Percentiles rank a stretch among this genome's conserved stretches.
Conservation (phyloP, 2,329 filamentous ascomycete genomes). For the Fusarium virguliforme region DNA sequence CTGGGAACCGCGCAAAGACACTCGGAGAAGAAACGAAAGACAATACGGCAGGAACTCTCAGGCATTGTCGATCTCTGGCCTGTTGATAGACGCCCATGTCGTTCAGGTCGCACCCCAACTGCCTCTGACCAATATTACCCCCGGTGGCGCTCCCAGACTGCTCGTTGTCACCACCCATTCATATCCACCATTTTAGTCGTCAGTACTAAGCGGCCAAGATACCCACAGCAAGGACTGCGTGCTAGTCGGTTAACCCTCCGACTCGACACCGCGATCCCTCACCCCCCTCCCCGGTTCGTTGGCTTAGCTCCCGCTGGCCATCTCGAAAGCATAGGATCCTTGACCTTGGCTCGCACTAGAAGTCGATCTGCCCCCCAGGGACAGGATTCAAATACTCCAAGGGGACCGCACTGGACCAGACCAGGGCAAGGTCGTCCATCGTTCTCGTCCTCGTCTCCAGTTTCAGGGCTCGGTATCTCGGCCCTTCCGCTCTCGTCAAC, state of each 20-base stretch:
- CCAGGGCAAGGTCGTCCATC: constrained; percentile 16
- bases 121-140: constrained; percentile 44
- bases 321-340: constrained; percentile 47
- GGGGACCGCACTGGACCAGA: constrained; percentile 42
- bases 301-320: constrained; percentile 50
- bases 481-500: constrained; percentile 1
- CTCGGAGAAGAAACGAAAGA: constrained; percentile 29
- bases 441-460: constrained; percentile 24
- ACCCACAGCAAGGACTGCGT: constrained; percentile 43
- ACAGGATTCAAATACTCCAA: constrained; percentile 49
- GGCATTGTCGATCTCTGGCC: constrained; percentile 39
- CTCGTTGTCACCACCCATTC: constrained; percentile 47
- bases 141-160: constrained; percentile 46
- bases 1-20: constrained; percentile 16
- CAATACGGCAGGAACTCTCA: constrained; percentile 19
- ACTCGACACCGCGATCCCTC: constrained; percentile 38
- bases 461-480: constrained; percentile 16
- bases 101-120: constrained; percentile 41
- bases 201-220: constrained; percentile 43
- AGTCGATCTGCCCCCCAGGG: constrained; percentile 47
- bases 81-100: constrained; percentile 43
- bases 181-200: constrained; percentile 49
- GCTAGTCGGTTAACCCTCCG: constrained; percentile 45
- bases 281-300: constrained; percentile 47
- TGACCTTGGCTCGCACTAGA: constrained; percentile 44